Evolutionary conservation across 192 early-diverging fungal species (phyloP), one percentile per base, ranked within the genome.

Genomic region (Linnemannia hyalina): DNA sequence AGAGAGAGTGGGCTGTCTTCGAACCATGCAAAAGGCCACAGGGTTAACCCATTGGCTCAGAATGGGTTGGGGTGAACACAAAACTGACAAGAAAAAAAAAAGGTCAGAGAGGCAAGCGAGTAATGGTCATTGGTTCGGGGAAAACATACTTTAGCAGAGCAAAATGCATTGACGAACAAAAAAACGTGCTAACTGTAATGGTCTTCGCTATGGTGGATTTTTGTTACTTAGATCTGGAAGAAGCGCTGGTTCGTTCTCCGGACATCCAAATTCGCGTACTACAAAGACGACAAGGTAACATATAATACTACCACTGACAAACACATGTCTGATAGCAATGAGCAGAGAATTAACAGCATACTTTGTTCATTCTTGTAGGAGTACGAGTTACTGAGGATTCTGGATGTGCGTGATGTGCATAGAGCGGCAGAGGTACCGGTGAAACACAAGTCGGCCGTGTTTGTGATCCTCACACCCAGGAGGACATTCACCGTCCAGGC

Each of bases 201-300:
- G 15, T n/a, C 1, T 11, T 63, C 60, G 11, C 60, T 29, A 11
- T 65, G 60, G 29, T 20, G 11, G 1, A 1, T 52, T 49, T 13
- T 76, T 70, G 23, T 55, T 35, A 35, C 26, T 20, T 88, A 96
- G 94, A 93, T 92, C 22, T 97, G 96, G 96, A 96, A 96, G 88
- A 93, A 90, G 70, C 89, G 94, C 54, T 97, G 95, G 96, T 97
- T 97, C 87, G 96, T 97, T 13, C 89, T 97, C 70, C 83, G 95
- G 44, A 90, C 95, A 41, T 93, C 94, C 1, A 93, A 93, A 75
- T 85, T 97, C 16, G 93, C 95, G 0, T 95, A 96, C 79, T 97
- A 97, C 88, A 94, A 97, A 75, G 95, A 95, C 76, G 93, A 94
- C 38, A 95, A 95, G 91, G 80, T 81, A 75, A 65, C 13, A 65